Evolutionary conservation across 2,329 filamentous ascomycete species (phyloP), one percentile per base, ranked within the genome.

Genomic region (Diplodia intermedia): DNA sequence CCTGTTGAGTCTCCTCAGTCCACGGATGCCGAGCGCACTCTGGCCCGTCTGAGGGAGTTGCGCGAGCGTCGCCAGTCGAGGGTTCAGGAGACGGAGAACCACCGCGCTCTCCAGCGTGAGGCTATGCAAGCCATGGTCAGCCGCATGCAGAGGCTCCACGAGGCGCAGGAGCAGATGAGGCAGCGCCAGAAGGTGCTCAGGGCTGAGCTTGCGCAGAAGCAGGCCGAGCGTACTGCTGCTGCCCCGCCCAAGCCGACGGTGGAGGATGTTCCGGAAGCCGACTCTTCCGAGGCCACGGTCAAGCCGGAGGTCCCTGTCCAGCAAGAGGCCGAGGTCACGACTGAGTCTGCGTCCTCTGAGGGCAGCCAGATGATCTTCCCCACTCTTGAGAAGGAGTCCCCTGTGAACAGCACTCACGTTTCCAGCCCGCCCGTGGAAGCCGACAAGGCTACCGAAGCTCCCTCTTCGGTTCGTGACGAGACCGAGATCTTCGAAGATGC

Each of bases 331-430:
- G 62, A 70, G 43, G 52, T 38, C 12, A 67, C 62, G 50, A 33
- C 52, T 2, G 69, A 71, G 61, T 68, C 72, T 56, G 57, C 71
- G 43, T 47, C 43, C 62, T 57, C 75, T 56, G 72, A 76, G 68
- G 71, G 74, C 55, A 92, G 90, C 80, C 88, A 89, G 74, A 97
- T 98, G 93, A 94, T 98, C 77, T 98, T 98, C 86, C 95, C 95
- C 69, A 97, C 91, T 79, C 86, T 98, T 49, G 93, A 97, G 73
- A 97, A 96, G 82, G 95, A 98, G 81, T 97, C 93, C 11, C 93
- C 94, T 2, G 85, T 88, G 55, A 86, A 90, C 23, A 97, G 93
- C 81, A 86, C 91, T n/a, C 89, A 96, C 73, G 43, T 52, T 38
- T 52, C 60, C 47, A 63, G 43, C 60, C 18, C 47, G 47, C 29